Percentiles rank a stretch among this genome's conserved stretches.
Evolutionary conservation across 768 basidiomycete genomes (phyloP).

Genomic region (Stropharia rugosoannulata): DNA sequence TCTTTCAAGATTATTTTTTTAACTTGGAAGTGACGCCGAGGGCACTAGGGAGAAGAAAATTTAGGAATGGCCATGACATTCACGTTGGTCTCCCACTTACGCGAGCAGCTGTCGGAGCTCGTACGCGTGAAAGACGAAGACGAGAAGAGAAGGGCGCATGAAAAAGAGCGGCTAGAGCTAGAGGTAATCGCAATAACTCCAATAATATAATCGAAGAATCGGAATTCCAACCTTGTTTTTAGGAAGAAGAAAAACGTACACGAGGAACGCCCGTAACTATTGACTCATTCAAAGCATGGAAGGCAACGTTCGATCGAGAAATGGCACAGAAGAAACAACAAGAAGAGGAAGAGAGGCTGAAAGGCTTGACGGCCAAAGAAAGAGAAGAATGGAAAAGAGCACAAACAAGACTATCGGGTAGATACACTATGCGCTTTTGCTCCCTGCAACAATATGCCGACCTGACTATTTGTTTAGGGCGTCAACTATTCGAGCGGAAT

Average conservation of each 20-base stretch:
- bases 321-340: constrained; percentile 51
- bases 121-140: constrained; percentile 59
- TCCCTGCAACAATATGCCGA: not conserved
- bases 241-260: constrained; percentile 88
- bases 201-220: not conserved
- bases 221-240: not conserved
- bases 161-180: constrained; percentile 70
- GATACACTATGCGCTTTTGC: constrained; percentile 14
- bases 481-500: constrained; percentile 89
- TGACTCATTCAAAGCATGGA: constrained; percentile 82
- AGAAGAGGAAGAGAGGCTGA: constrained; percentile 78
- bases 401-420: constrained; percentile 67
- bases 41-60: constrained; percentile 73
- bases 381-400: constrained; percentile 79
- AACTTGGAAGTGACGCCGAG: constrained; percentile 1
- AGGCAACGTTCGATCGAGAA: constrained; percentile 75
- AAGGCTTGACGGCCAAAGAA: constrained; percentile 72
- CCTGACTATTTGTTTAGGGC: constrained; percentile 49
- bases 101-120: constrained; percentile 70
- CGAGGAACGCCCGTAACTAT: constrained; percentile 90
- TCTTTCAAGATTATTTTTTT: not conserved
- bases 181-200: constrained; percentile 52
- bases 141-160: constrained; percentile 58
- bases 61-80: constrained; percentile 98
- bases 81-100: constrained; percentile 82